Evolutionary conservation across 2,329 filamentous ascomycete species (phyloP), one percentile per base, ranked within the genome.

Genomic region (Ambrosiella cleistominuta): DNA sequence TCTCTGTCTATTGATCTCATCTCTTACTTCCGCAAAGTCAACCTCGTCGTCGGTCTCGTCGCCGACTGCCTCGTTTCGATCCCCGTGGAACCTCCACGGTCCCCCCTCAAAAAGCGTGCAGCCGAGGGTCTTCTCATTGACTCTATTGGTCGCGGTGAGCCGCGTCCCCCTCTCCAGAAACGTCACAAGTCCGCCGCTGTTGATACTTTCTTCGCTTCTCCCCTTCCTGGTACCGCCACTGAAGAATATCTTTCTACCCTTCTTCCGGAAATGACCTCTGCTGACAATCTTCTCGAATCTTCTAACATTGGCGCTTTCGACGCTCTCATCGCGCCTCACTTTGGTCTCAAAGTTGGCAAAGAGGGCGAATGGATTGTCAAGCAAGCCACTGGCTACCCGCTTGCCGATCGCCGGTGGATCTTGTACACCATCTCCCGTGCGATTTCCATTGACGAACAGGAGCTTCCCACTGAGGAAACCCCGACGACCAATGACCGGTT

Each of bases 101-200:
- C 55, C 27, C 73, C 77, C n/a, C 72, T 73, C 60, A 77, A 74
- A 62, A 77, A 79, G 68, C 73, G 77, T 42, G 76, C 76, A 44
- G 62, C 61, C 5, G 76, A 80, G 56, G 82, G 83, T 7, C 72
- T 86, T 7, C 70, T 90, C 35, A 83, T 86, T 39, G 85, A 90
- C 65, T 85, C 85, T 0, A 79, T 90, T 57, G 83, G 85, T 1
- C 82, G 82, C 61, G 85, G 83, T 2, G 70, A 73, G 1, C 68
- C 69, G 9, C 64, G 70, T 3, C 70, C 72, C 62, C 63, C 70
- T 44, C 62, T 58, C 19, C 15, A 19, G 15, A 57, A 59, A 40
- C 35, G 42, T 37, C 8, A 39, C 39, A 39, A 53, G 27, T 27
- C n/a, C 13, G 12, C 50, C 5, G 8, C 42, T 5, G 36, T 49